Base-by-base conservation (phyloP, 2,329 filamentous ascomycete genomes). In the Tympanopsis confertula region DNA sequence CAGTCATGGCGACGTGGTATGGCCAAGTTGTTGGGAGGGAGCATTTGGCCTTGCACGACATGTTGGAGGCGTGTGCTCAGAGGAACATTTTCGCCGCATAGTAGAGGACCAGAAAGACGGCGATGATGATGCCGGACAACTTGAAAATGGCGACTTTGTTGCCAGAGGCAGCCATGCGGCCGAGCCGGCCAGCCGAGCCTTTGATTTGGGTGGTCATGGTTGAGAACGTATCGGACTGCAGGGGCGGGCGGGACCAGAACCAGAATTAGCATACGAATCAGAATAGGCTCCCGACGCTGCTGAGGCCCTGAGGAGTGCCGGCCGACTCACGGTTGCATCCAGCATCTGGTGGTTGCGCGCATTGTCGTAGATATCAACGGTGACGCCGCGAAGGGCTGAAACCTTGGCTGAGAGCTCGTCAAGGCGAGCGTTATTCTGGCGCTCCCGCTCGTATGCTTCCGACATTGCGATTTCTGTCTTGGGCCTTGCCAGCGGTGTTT, bases 301-400 rank as follows among this genome's bases (percentile, higher is more conserved):
- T 14, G 24, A 35, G 19, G 4, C 19, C 40, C 30, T 39, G 36
- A 36, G 13, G 29, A 32, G 13, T 15, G 20, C 12, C 32, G 20
- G 26, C 18, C 35, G 46, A 63, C 76, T 41, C 70, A 93, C 86
- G 28, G 85, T 89, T 52, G 77, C 79, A 61, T 98, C 86, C 47
- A 98, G 84, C 45, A 94, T 75, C 47, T 83, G 77, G 51, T 96
- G 89, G 50, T 85, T 77, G 41, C 86, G 78, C 36, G 91, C 91
- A 57, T 91, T 87, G 63, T 96, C 88, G 71, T 96, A 95, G 53
- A 98, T 98, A 65, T 98, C 87, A 46, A 96, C 78, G 30, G 91
- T 98, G 37, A 98, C 86, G 59, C 84, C 85, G 53, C 89, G 86
- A 45, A 98, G 74, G 38, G 87, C 86, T 14, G 85, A 85, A 39